These are phyloP conservation scores for Verticillium dahliae DNA, from an alignment of 2,329 filamentous ascomycete genomes.

Conservation along the genomic window DNA sequence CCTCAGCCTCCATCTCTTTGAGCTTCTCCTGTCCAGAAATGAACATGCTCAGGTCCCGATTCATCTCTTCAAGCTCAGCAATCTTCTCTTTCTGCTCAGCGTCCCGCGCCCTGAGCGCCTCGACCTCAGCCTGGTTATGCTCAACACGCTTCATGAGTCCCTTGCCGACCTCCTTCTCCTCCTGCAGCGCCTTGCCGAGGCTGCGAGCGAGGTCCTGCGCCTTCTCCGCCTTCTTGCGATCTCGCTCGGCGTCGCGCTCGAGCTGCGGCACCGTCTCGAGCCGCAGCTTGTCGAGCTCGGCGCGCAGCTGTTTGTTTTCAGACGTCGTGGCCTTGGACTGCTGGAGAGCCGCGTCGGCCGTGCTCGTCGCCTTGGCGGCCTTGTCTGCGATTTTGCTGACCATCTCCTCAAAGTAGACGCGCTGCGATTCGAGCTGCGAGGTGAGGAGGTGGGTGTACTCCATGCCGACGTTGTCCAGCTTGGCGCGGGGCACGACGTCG, in stretches of 20 bases:
- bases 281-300: constrained; percentile 44
- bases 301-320: constrained; percentile 18
- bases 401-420: constrained; percentile 90
- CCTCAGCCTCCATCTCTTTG: constrained; percentile 59
- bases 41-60: constrained; percentile 80
- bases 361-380: constrained; percentile 64
- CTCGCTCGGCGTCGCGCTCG: constrained; percentile 66
- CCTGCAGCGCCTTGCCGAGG: constrained; percentile 68
- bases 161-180: constrained; percentile 80
- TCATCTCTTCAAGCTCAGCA: constrained; percentile 74
- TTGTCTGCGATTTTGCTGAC: constrained; percentile 86
- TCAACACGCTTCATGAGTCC: constrained; percentile 78
- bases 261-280: constrained; percentile 56
- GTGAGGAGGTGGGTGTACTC: constrained; percentile 94
- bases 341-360: constrained; percentile 55
- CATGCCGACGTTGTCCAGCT: constrained; percentile 71
- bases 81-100: constrained; percentile 55
- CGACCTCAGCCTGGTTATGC: constrained; percentile 60
- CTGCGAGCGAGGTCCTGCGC: constrained; percentile 70
- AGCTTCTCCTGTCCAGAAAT: constrained; percentile 80
- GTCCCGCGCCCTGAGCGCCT: constrained; percentile 49
- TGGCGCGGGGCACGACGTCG: constrained; percentile 65
- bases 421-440: constrained; percentile 86
- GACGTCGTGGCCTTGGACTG: constrained; percentile 45
- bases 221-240: constrained; percentile 61